phyloP scores from a whole-genome alignment of 352 stramenopile genomes.

The Phytophthora kernoviae region DNA sequence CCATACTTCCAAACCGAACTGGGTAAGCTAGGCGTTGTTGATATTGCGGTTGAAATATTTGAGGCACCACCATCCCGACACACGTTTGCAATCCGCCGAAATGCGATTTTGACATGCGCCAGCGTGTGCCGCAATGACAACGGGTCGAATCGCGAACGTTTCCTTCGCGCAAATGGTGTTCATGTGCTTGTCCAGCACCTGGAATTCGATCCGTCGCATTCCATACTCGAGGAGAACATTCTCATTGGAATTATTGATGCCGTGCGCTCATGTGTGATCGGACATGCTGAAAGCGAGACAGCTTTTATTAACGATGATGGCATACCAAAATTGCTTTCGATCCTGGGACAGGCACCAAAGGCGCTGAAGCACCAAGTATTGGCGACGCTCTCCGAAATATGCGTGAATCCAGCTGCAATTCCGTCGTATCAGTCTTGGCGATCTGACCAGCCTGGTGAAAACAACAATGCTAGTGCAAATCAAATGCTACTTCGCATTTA shows the following conservation, averaged over 20 bases:
- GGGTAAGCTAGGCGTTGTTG: conserved; percentile 49
- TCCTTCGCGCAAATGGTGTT: conserved; percentile 56
- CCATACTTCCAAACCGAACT: conserved; percentile 52
- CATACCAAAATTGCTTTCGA: conserved; percentile 60
- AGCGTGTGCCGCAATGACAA: conserved; percentile 61
- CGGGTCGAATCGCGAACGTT: conserved; percentile 52
- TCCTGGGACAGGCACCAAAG: conserved; percentile 57
- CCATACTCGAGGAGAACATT: conserved; percentile 72
- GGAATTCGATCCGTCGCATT: conserved; percentile 52
- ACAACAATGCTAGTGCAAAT: conserved; percentile 57
- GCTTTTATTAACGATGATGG: conserved; percentile 66
- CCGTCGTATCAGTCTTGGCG: conserved; percentile 70
- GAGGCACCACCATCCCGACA: conserved; percentile 45
- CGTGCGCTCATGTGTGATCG: conserved; percentile 67
- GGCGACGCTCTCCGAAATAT: conserved; percentile 68
- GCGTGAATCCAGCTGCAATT: conserved; percentile 71
- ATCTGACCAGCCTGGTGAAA: conserved; percentile 47
- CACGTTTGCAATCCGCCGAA: conserved; percentile 68
- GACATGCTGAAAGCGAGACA: conserved; percentile 53
- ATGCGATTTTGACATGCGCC: conserved; percentile 61
- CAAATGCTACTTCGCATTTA: conserved; percentile 77
- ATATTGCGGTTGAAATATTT: conserved; percentile 59
- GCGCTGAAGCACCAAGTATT: conserved; percentile 67
- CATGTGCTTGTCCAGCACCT: conserved; percentile 45
- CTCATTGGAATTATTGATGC: conserved; percentile 68